phyloP scores from a whole-genome alignment of 2,329 filamentous ascomycete genomes.

The Colletotrichum tofieldiae region DNA sequence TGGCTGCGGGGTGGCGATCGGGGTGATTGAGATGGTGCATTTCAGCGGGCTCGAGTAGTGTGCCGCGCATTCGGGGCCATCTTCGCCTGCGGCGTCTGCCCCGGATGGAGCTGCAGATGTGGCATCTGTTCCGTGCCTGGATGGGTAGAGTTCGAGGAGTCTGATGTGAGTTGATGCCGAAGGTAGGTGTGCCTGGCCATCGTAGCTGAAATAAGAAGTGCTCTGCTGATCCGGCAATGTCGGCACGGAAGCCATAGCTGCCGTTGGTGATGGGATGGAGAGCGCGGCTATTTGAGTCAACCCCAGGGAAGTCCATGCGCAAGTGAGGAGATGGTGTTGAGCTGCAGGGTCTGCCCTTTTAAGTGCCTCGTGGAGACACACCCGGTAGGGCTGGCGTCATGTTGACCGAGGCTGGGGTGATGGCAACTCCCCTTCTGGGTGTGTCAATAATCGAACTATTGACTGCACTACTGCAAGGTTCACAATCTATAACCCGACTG shows the following conservation, averaged over 20 bases:
- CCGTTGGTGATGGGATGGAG: constrained; percentile 20
- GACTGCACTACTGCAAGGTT: neutral
- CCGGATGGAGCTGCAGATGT: neutral
- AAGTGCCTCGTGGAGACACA: neutral
- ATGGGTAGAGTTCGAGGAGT: constrained; percentile 32
- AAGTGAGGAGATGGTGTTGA: neutral
- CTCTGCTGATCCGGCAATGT: constrained; percentile 7
- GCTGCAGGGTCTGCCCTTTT: constrained; percentile 22
- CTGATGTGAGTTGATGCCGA: constrained; percentile 39
- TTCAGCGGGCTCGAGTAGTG: constrained; percentile 17
- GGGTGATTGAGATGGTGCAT: constrained; percentile 28
- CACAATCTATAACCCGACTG: neutral
- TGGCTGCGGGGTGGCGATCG: constrained; percentile 35
- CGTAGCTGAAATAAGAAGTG: constrained; percentile 18
- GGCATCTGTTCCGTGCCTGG: neutral
- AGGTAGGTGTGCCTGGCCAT: constrained; percentile 18
- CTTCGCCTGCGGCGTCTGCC: constrained; percentile 16
- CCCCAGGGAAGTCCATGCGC: constrained; percentile 17
- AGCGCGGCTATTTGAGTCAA: constrained; percentile 7
- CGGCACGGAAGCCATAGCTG: constrained; percentile 34
- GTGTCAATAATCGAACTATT: neutral
- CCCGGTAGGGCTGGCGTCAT: neutral
- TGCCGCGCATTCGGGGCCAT: neutral
- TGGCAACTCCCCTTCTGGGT: neutral
- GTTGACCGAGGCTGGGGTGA: neutral